Evolutionary conservation across 2,329 filamentous ascomycete genomes (phyloP).

Genomic region (Xylariaceae sp.): DNA sequence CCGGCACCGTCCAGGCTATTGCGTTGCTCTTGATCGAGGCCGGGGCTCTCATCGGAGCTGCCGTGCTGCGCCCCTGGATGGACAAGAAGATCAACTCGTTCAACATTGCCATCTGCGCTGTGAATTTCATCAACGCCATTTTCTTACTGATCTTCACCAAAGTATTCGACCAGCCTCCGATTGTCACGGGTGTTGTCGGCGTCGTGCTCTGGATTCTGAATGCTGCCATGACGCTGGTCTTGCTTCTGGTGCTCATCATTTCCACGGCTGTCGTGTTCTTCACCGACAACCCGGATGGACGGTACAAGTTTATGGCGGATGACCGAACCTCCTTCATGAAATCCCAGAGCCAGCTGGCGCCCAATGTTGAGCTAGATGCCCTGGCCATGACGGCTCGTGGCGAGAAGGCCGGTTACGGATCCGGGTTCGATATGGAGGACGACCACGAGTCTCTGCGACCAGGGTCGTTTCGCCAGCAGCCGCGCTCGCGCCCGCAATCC

Average conservation of each 20-base stretch:
- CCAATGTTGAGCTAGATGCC: constrained; percentile 82
- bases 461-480: constrained; percentile 45
- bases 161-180: constrained; percentile 74
- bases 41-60: constrained; percentile 67
- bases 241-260: constrained; percentile 76
- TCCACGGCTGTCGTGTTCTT: constrained; percentile 69
- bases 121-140: constrained; percentile 88
- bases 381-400: constrained; percentile 83
- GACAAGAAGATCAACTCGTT: constrained; percentile 97
- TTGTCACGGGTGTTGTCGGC: constrained; percentile 84
- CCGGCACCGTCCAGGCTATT: constrained; percentile 69
- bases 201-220: constrained; percentile 87
- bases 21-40: constrained; percentile 80
- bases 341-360: constrained; percentile 73
- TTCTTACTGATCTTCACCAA: constrained; percentile 85
- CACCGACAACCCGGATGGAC: constrained; percentile 88
- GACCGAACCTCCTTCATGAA: constrained; percentile 97
- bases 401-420: constrained; percentile 59
- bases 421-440: constrained; percentile 61
- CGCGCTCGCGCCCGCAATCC: constrained; percentile 29
- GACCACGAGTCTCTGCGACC: constrained; percentile 65
- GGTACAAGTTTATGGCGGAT: constrained; percentile 95
- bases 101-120: constrained; percentile 84
- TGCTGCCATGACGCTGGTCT: constrained; percentile 73
- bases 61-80: constrained; percentile 90